Percentiles rank a stretch among this genome's conserved stretches.
Evolutionary conservation across 306 rosid genomes (phyloP).

Genomic region (Hylodesmum podocarpum): DNA sequence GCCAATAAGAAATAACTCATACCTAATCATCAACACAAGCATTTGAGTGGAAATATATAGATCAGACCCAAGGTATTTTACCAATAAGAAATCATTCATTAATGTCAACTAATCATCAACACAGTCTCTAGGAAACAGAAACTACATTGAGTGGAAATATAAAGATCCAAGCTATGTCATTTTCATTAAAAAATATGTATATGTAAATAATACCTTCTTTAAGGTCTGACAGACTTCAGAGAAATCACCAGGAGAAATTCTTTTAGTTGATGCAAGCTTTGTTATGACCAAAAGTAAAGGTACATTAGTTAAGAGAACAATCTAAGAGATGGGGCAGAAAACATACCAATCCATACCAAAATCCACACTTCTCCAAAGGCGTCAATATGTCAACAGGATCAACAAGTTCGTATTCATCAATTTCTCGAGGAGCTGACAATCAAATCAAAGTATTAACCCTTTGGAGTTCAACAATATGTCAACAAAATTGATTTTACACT

Average conservation of each 20-base stretch:
- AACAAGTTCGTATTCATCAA: slow-evolving; percentile 95
- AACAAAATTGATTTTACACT: slow-evolving; percentile 93
- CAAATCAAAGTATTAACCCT: slow-evolving; percentile 40
- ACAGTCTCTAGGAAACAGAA: too few relatives aligned
- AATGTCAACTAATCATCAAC: too few relatives aligned
- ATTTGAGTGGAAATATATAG: slow-evolving; percentile 2
- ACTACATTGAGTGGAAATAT: too few relatives aligned
- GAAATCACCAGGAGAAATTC: slow-evolving; percentile 92
- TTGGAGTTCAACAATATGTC: slow-evolving; percentile 45
- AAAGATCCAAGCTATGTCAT: not conserved
- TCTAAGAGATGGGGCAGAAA: slow-evolving; percentile 23
- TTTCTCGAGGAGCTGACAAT: slow-evolving; percentile 83
- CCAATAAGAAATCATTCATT: too few relatives aligned
- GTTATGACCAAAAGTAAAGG: slow-evolving; percentile 28
- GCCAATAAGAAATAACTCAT: not conserved
- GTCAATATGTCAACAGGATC: slow-evolving; percentile 97
- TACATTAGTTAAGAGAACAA: slow-evolving; percentile 14
- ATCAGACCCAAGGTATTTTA: too few relatives aligned
- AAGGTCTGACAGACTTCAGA: slow-evolving; percentile 90
- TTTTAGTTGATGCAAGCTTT: slow-evolving; percentile 93
- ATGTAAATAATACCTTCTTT: slow-evolving; percentile 63
- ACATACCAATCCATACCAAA: slow-evolving; percentile 99
- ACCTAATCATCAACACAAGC: not conserved
- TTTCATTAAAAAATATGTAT: slow-evolving; percentile 3
- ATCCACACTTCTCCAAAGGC: slow-evolving; percentile 97